Evolutionary conservation across 2,329 filamentous ascomycete genomes (phyloP), one percentile per base, ranked within the genome.

Genomic region (Fusarium aywerte): DNA sequence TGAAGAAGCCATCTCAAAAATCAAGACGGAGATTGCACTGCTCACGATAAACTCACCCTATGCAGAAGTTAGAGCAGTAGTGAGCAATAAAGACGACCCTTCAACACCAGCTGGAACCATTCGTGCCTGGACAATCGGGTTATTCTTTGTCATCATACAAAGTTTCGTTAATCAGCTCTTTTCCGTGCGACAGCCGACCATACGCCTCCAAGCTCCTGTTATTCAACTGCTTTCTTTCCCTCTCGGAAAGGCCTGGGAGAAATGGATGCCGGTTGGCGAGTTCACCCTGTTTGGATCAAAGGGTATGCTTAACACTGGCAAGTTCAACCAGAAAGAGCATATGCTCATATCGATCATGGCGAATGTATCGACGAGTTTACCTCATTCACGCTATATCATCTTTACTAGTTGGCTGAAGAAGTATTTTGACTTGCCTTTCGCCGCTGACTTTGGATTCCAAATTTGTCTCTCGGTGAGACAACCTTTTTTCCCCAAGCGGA

Each of bases 261-360:
- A 68, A 38, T 63, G 76, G 15, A 68, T 86, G 1, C 84, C 84
- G 0, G 79, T 81, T 50, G 82, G 80, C 76, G 79, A 80, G 5
- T 58, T 85, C 55, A 80, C 76, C 1, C 51, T 84, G 7, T 76
- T 76, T 49, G 82, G 82, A 0, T 62, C 74, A 1, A 75, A 78
- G 11, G 77, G 83, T 60, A 79, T 77, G 10, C 75, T 86, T 15
- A 87, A 87, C 63, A 84, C 85, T 0, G 84, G 85, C 0, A 80
- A 80, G 1, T 88, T 87, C 73, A 84, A 82, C 48, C 82, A 82
- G 68, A 88, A 88, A 70, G 86, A 88, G 73, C 86, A 88, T 68
- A 85, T 86, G 79, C 75, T 88, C n/a, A 83, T 87, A 33, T 83
- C 83, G 4, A 84, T 87, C 65, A 86, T 85, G 80, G 68, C 70